Percentiles rank a stretch among this genome's conserved stretches.
These are phyloP conservation scores for Avicennia marina DNA, from an alignment of 257 asterid species.

Conservation along the genomic window DNA sequence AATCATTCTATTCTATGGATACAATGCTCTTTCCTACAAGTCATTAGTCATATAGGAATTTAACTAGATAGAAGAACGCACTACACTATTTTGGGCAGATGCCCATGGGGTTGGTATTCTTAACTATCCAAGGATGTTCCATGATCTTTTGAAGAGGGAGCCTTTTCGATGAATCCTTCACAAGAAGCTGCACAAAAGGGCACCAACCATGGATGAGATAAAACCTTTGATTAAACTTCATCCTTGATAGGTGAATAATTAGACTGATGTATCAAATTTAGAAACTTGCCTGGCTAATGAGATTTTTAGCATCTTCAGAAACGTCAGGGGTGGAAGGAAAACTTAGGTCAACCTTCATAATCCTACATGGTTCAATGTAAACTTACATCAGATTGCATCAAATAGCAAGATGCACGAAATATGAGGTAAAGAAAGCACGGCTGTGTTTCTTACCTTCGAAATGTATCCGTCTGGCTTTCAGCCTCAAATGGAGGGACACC, in stretches of 20 bases:
- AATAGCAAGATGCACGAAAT: conserved; percentile 7
- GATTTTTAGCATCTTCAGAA: conserved; percentile 72
- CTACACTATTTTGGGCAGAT: conserved; percentile 3
- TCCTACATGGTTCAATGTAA: conserved; percentile 37
- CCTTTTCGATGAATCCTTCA: conserved; percentile 79
- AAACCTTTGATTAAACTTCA: no score
- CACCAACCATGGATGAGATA: no score
- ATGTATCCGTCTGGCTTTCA: conserved; percentile 71
- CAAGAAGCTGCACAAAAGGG: conserved; percentile 70
- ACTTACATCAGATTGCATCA: conserved; percentile 7
- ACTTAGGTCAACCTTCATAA: conserved; percentile 79
- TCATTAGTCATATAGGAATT: no score
- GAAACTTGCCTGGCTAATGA: conserved; percentile 60
- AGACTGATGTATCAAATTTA: neutral
- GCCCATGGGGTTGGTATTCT: conserved; percentile 48
- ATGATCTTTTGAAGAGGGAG: conserved; percentile 70
- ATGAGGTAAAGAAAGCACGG: neutral
- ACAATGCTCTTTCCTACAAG: neutral
- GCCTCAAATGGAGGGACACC: conserved; percentile 96
- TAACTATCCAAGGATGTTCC: conserved; percentile 84
- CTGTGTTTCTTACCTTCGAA: conserved; percentile 48
- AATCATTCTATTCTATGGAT: neutral
- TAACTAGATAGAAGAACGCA: no score
- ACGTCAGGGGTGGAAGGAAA: conserved; percentile 63
- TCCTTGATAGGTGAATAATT: no score